phyloP scores from a whole-genome alignment of 352 stramenopile genomes.

The Blastocystis sp. region DNA sequence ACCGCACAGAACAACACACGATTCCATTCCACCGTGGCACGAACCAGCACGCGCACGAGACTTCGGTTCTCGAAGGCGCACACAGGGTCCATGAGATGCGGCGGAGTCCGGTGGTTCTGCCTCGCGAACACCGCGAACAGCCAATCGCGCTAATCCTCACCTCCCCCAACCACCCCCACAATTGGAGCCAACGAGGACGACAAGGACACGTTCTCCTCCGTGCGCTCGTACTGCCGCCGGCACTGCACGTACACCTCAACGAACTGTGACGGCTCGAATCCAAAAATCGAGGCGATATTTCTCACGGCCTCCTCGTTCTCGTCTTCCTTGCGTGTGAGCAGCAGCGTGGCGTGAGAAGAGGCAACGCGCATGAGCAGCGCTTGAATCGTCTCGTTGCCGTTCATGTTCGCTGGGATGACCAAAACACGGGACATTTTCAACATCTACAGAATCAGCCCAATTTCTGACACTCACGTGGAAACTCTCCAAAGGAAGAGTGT shows the following conservation, averaged over 20 bases:
- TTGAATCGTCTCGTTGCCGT: neutral
- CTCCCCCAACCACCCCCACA: neutral
- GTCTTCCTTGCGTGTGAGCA: constrained; percentile 5
- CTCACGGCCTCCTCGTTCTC: neutral
- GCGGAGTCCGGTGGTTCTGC: constrained; percentile 1
- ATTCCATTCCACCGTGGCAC: constrained; percentile 10
- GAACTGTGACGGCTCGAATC: constrained; percentile 19
- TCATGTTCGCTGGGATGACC: neutral
- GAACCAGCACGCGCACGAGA: neutral
- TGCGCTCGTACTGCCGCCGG: neutral
- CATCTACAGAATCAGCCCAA: neutral
- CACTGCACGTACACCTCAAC: neutral
- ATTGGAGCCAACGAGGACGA: neutral
- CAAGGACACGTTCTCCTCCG: neutral
- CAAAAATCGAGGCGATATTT: neutral
- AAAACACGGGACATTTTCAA: neutral
- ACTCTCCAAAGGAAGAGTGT: neutral
- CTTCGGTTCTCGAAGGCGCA: constrained; percentile 10
- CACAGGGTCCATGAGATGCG: neutral
- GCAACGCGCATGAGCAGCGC: neutral
- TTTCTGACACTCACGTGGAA: neutral
- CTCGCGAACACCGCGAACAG: constrained; percentile 28
- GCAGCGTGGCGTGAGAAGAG: neutral
- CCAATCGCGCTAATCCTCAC: constrained; percentile 12
- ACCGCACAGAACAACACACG: neutral